These are phyloP conservation scores for Ramaria sp. DNA, from an alignment of 768 basidiomycete genomes.

Conservation along the genomic window DNA sequence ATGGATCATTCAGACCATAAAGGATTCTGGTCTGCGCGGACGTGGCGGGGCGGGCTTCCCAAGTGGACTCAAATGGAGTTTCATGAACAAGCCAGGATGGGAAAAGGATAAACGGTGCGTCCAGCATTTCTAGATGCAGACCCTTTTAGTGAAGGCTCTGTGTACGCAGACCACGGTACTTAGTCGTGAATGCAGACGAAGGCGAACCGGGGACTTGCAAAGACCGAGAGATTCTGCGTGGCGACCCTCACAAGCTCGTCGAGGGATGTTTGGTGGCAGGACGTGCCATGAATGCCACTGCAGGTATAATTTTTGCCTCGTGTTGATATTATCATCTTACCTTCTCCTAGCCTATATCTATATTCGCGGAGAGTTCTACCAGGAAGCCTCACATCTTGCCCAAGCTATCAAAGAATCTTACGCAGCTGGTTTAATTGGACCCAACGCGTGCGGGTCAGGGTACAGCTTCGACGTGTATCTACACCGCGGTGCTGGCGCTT, in stretches of 20 bases:
- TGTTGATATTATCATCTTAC: background rate
- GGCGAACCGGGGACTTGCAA: conserved; percentile 99
- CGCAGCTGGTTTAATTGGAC: conserved; percentile 76
- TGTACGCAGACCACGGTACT: conserved; percentile 68
- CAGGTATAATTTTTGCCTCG: conserved; percentile 18
- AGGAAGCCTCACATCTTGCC: conserved; percentile 88
- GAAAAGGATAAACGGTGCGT: conserved; percentile 77
- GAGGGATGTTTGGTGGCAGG: conserved; percentile 98
- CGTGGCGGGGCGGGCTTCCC: conserved; percentile 97
- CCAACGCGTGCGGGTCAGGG: conserved; percentile 84
- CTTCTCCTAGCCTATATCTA: conserved; percentile 79
- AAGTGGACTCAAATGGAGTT: conserved; percentile 93
- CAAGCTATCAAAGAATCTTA: conserved; percentile 96
- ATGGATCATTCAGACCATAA: conserved; percentile 95
- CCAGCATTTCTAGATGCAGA: background rate
- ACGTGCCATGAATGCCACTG: conserved; percentile 92
- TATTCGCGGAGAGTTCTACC: conserved; percentile 96
- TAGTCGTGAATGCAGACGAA: conserved; percentile 97
- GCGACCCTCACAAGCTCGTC: conserved; percentile 96
- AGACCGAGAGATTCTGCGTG: conserved; percentile 94
- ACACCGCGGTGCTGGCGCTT: conserved; percentile 97
- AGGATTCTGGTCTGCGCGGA: conserved; percentile 91
- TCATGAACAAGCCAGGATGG: conserved; percentile 99
- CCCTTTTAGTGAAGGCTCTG: background rate
- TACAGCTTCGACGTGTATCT: conserved; percentile 96